Evolutionary conservation across 257 asterid species (phyloP).

Genomic region (Primulina huaijiensis): DNA sequence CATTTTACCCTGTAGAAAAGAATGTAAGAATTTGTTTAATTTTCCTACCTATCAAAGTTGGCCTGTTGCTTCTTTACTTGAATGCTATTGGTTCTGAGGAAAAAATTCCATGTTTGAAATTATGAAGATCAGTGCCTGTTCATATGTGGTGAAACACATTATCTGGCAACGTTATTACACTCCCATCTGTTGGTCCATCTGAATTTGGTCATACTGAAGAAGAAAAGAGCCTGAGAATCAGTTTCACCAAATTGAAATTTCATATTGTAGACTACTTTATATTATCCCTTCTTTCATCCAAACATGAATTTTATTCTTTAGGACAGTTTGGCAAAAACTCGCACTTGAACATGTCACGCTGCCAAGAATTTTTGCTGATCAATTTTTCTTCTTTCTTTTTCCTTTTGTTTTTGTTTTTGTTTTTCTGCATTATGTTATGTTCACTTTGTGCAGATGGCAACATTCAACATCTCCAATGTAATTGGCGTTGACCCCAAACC

Average conservation of each 20-base stretch:
- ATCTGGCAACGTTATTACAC: neutral
- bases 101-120: neutral
- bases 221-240: neutral
- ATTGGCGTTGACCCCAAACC: conserved; percentile 57
- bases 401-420: too few relatives aligned
- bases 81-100: neutral
- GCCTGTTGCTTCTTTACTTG: neutral
- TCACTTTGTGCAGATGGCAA: conserved; percentile 8
- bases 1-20: neutral
- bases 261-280: neutral
- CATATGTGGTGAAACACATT: neutral
- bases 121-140: neutral
- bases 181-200: neutral
- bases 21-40: neutral
- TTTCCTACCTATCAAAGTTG: neutral
- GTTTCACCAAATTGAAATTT: neutral
- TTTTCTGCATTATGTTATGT: neutral
- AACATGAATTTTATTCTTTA: neutral
- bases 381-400: neutral
- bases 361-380: neutral
- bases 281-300: too few relatives aligned
- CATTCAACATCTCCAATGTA: conserved; percentile 43
- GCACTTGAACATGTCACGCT: neutral
- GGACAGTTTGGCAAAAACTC: neutral
- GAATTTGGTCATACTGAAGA: neutral